Percentiles rank a stretch among this genome's conserved stretches.
Conservation (phyloP, 331 rosid genomes). For the Spiraea crenata region DNA sequence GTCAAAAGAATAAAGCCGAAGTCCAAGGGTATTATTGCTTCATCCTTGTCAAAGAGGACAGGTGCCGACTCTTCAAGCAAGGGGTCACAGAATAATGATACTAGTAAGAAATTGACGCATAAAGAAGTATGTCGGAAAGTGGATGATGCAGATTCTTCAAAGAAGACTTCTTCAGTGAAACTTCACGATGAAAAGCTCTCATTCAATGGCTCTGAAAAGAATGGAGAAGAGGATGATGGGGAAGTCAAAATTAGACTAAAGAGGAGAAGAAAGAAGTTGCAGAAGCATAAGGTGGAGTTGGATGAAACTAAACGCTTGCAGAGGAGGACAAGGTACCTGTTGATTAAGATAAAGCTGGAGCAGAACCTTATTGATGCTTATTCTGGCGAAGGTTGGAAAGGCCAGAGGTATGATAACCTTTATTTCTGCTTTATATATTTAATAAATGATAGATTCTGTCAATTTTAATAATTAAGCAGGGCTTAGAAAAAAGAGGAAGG, state of each 20-base stretch:
- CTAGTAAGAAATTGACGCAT: constrained; percentile 33
- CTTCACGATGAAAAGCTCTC: constrained; percentile 36
- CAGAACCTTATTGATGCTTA: constrained; percentile 98
- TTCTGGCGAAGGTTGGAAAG: constrained; percentile 98
- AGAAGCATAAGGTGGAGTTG: constrained; percentile 43
- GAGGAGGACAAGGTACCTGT: constrained; percentile 81
- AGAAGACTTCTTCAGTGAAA: constrained; percentile 35
- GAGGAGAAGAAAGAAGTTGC: constrained; percentile 53
- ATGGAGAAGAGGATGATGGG: constrained; percentile 33
- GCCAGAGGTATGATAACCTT: constrained; percentile 62
- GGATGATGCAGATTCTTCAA: constrained; percentile 36
- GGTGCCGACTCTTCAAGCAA: constrained; percentile 33
- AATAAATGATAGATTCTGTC: too few species aligned
- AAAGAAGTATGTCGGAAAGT: constrained; percentile 29
- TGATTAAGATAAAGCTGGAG: constrained; percentile 82
- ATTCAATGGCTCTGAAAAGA: constrained; percentile 23
- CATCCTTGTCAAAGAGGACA: constrained; percentile 38
- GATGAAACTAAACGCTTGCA: constrained; percentile 77
- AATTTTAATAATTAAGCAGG: neutral
- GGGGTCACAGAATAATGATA: constrained; percentile 31
- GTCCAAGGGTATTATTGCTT: constrained; percentile 34
- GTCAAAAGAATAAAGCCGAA: constrained; percentile 44
- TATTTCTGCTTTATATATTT: neutral
- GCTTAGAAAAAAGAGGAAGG: neutral
- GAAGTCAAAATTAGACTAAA: constrained; percentile 35